These are phyloP conservation scores for Abortiporus biennis DNA, from an alignment of 1,284 basidiomycete genomes.

Conservation along the genomic window DNA sequence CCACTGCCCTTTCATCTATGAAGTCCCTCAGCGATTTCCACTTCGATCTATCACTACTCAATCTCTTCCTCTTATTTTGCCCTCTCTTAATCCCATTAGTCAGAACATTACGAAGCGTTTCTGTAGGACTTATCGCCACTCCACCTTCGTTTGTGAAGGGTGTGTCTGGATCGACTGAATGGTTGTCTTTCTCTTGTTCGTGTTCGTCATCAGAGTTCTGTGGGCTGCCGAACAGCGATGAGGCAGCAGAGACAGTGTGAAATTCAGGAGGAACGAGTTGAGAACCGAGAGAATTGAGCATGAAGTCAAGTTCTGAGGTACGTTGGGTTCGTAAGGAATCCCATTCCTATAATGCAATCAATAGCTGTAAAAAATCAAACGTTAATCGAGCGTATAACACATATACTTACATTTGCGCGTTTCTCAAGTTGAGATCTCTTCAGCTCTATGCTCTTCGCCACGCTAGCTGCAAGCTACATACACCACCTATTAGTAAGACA, in stretches of 20 bases:
- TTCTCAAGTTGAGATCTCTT: conserved; percentile 53
- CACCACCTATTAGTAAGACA: conserved; percentile 2
- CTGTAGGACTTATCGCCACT: conserved; percentile 25
- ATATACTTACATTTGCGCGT: conserved; percentile 59
- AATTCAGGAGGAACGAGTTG: conserved; percentile 74
- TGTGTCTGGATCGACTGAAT: conserved; percentile 13
- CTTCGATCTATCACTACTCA: conserved; percentile 39
- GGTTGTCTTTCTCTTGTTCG: conserved; percentile 16
- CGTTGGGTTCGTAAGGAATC: conserved; percentile 54
- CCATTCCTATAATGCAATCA: conserved; percentile 49
- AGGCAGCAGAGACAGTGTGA: conserved; percentile 54
- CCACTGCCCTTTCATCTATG: conserved; percentile 73
- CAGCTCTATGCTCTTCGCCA: conserved; percentile 67
- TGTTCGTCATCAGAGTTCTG: conserved; percentile 43
- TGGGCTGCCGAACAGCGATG: conserved; percentile 72
- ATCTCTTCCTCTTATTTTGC: conserved; percentile 19
- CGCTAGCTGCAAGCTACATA: conserved; percentile 56
- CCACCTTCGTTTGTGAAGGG: neutral
- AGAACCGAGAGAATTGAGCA: conserved; percentile 63
- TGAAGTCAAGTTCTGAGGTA: conserved; percentile 52
- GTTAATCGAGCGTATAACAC: conserved; percentile 15
- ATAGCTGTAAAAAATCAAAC: neutral
- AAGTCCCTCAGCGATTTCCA: conserved; percentile 83
- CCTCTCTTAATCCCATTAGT: conserved; percentile 20
- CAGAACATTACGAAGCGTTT: conserved; percentile 23